Percentiles rank a stretch among this genome's conserved stretches.
Conservation (phyloP, 176 grass and related monocot species). For the Zoysia japonica region DNA sequence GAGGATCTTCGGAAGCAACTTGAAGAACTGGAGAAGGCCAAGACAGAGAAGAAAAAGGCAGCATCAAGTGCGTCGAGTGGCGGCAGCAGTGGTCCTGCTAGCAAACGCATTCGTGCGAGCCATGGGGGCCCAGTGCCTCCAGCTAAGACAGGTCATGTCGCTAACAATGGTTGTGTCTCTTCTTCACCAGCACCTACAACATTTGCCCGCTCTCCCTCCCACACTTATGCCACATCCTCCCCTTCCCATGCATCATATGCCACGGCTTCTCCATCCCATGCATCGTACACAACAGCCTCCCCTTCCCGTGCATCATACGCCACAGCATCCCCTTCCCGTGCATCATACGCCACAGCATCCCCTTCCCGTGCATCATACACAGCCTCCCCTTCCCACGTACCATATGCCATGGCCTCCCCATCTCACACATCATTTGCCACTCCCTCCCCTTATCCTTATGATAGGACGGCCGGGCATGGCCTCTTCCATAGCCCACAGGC, state of each 20-base stretch:
- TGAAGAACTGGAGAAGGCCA: conserved; percentile 83
- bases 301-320: conserved; percentile 34
- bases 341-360: conserved; percentile 21
- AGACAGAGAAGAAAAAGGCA: conserved; percentile 84
- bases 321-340: conserved; percentile 17
- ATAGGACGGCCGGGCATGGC: conserved; percentile 44
- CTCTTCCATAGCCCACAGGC: conserved; percentile 71
- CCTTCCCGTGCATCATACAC: conserved; percentile 37
- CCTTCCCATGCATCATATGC: conserved; percentile 34
- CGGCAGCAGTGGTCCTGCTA: conserved; percentile 60
- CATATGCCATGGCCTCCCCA: conserved; percentile 41
- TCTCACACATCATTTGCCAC: conserved; percentile 45
- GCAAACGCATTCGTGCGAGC: conserved; percentile 71
- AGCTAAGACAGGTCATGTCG: conserved; percentile 84
- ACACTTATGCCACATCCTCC: conserved; percentile 38
- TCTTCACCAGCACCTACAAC: conserved; percentile 50
- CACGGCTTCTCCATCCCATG: conserved; percentile 1
- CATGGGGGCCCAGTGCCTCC: conserved; percentile 83
- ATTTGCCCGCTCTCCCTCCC: conserved; percentile 59
- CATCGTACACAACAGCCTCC: conserved; percentile 26
- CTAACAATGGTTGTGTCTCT: conserved; percentile 62
- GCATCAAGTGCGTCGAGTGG: conserved; percentile 53
- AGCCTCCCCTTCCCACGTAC: conserved; percentile 44
- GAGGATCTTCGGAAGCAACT: conserved; percentile 76
- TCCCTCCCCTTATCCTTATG: conserved; percentile 60